Conservation (phyloP, 768 basidiomycete species). For the Roridomyces roridus region DNA sequence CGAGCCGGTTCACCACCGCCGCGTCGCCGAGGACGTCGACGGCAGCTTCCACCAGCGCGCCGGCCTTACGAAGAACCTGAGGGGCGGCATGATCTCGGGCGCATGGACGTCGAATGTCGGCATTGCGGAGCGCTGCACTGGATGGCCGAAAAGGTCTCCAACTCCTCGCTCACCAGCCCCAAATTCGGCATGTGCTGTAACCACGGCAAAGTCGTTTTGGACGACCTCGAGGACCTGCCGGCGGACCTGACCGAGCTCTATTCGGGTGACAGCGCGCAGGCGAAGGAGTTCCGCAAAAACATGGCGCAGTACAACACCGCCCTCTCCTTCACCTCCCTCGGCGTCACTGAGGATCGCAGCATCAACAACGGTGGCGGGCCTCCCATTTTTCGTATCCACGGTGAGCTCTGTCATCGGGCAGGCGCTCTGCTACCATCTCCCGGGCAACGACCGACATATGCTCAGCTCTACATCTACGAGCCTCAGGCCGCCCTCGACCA, state of each 20-base stretch:
- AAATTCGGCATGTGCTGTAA: conserved; percentile 37
- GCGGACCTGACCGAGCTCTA: background rate
- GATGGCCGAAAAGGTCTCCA: conserved; percentile 7
- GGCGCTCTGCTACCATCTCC: too few species aligned
- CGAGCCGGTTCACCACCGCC: too few species aligned
- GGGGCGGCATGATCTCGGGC: conserved; percentile 4
- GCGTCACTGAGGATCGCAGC: background rate
- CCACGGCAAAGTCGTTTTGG: conserved; percentile 31
- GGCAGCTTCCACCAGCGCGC: too few species aligned
- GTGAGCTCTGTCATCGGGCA: too few species aligned
- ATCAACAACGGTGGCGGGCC: too few species aligned
- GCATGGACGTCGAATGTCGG: conserved; percentile 17
- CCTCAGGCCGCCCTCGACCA: background rate
- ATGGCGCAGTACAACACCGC: background rate
- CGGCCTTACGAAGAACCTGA: background rate
- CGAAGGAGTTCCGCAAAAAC: background rate
- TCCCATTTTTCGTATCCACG: too few species aligned
- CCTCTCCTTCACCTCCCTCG: background rate
- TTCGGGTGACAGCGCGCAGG: background rate
- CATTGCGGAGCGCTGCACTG: conserved; percentile 25
- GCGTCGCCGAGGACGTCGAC: too few species aligned
- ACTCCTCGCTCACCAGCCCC: background rate
- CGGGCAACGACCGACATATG: too few species aligned
- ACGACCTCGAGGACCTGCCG: conserved; percentile 28
- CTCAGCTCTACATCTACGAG: too few species aligned